Base-by-base conservation (phyloP, 129 eudicot species). In the Rutidosis leptorrhynchoides region DNA sequence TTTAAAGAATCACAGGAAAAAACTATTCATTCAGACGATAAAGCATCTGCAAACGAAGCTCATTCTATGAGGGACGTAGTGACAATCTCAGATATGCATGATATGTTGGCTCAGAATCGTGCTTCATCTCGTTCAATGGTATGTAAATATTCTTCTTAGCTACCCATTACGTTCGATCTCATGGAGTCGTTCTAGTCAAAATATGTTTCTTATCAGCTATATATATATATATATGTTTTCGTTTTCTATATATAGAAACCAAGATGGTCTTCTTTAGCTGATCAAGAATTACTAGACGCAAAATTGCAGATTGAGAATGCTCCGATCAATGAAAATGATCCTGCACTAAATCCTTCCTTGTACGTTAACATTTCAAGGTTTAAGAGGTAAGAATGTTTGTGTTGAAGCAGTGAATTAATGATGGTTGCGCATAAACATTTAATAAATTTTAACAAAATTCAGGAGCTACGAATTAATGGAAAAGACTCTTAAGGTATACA, bases 381-480 rank as follows among this genome's bases (percentile, higher is more conserved):
- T 74, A 65, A 62, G 67, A 94, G 93, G 98, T 88, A 80, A 46
- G 63, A 23, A 24, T 21, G 4, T 40, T 22, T 42, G 33, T 40
- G 53, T 64, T 64, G 51, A 65, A 26, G 30, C 32, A 12, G n/a
- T 48, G 6, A 32, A 61, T 7, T 22, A 15, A 61, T 5, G 20
- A 49, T 49, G 49, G 62, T 6, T 70, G 68, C 49, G 23, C 28
- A 22, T 25, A 27, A 48, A 16, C 49, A 17, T 5, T 28, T 69
- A 42, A 12, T 46, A 8, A 51, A 19, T 17, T 43, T 23, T 35
- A 35, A 35, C 52, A 35, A 43, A 69, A 28, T 67, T 62, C 80
- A 88, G 96, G 92, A 85, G 96, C 78, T 93, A 93, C 42, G 91
- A 93, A 58, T 49, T 85, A 27, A 93, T 93, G 98, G 98, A 93